Conservation (phyloP, 2,329 filamentous ascomycete species). For the Botrytis pseudocinerea region DNA sequence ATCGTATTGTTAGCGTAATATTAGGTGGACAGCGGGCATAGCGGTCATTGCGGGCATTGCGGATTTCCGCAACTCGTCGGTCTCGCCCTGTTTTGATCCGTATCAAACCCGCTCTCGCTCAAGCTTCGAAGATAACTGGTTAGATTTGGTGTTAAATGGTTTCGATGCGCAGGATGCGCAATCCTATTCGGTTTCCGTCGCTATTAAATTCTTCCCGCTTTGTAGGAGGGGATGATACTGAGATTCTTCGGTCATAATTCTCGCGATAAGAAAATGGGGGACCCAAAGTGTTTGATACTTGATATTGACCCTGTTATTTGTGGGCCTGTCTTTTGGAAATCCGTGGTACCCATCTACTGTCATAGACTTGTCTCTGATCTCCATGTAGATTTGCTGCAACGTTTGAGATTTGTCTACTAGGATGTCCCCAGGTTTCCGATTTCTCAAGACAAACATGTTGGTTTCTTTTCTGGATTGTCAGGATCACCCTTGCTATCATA, state of each 20-base stretch:
- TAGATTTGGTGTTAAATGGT: neutral
- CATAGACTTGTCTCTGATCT: neutral
- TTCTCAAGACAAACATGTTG: neutral
- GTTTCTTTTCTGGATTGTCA: neutral
- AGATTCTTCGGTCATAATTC: neutral
- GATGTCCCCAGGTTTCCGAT: neutral
- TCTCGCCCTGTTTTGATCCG: neutral
- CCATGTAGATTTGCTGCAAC: conserved; percentile 1
- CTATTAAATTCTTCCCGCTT: neutral
- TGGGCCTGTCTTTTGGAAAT: neutral
- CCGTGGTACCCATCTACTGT: neutral
- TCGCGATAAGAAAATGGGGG: neutral
- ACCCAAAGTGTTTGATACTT: neutral
- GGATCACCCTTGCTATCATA: conserved; percentile 2
- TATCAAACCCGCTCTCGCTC: neutral
- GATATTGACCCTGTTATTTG: neutral
- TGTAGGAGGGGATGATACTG: neutral
- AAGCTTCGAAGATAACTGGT: neutral
- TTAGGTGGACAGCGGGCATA: neutral
- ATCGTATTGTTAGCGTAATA: neutral
- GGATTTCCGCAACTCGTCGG: conserved; percentile 1
- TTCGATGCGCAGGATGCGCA: neutral
- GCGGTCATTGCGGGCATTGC: neutral
- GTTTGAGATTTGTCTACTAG: neutral
- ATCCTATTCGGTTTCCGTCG: neutral